Evolutionary conservation across 1,139 yeast species (phyloP), one percentile per base, ranked within the genome.

Genomic region (Geotrichum cucujoidarum): DNA sequence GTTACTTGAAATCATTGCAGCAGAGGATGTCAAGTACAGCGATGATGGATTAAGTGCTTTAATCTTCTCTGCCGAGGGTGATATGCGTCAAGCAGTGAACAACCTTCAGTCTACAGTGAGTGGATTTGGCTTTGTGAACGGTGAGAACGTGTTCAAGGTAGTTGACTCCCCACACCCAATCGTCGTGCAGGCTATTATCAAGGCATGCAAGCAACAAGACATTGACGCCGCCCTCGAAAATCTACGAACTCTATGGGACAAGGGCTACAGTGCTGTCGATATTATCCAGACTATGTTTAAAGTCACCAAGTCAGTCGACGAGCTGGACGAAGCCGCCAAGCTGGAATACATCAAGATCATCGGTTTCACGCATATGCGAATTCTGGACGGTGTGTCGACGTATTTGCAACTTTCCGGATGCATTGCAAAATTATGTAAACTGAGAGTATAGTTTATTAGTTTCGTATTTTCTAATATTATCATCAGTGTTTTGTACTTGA

Each of bases 121-220:
- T 1, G 98, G 98, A 1, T 90, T 90, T 68, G 92, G 87, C 1
- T 76, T 86, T 55, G 97, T 92, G 14, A 85, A 81, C 60, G 92
- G 89, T 45, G 86, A 86, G 36, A 92, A 90, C 61, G 98, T 92
- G 18, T 92, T 89, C 72, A 88, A 86, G 64, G 87, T 92, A 52
- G 98, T 92, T 2, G 99, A 92, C 65, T 87, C 90, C 49, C 99
- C 99, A 1, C 97, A 92, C 65, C 98, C 98, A 0, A 69, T 89
- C 43, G 81, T 88, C 6, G 83, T 94, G 24, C 82, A 80, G 58
- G 80, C 81, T 59, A 88, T 92, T 78, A 67, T 92, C 42, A 64
- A 76, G 45, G 78, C 83, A 25, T 76, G 80, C 40, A 58, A 63
- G 7, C 59, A 67, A 41, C 63, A 68, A 5, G 74, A 81, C 17